phyloP scores from a whole-genome alignment of 2,329 filamentous ascomycete species.

The Talaromyces marneffei region DNA sequence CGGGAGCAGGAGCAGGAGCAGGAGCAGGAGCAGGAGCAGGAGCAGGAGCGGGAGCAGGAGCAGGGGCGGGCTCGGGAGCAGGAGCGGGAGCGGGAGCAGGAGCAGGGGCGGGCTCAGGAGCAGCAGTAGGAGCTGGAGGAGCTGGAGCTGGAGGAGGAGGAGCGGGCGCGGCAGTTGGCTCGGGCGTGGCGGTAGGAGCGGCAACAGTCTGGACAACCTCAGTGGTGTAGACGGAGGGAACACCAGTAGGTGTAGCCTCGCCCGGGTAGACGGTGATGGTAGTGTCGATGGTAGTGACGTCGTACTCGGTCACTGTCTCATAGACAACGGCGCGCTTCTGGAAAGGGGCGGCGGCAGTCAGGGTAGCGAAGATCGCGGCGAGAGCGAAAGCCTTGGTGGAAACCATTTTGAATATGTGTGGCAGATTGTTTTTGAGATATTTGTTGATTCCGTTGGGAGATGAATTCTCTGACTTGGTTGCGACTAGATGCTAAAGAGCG shows the following conservation, averaged over 20 bases:
- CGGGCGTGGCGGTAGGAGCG: conserved; percentile 14
- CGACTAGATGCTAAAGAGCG: conserved; percentile 4
- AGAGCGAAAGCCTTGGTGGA: conserved; percentile 34
- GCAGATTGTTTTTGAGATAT: background rate
- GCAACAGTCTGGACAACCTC: conserved; percentile 2
- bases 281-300: conserved; percentile 45
- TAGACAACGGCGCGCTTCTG: conserved; percentile 44
- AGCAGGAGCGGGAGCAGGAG: conserved; percentile 11
- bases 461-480: background rate
- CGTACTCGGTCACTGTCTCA: conserved; percentile 45
- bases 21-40: conserved; percentile 18
- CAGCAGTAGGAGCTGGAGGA: conserved; percentile 15
- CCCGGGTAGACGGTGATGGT: conserved; percentile 44
- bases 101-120: conserved; percentile 1
- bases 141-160: conserved; percentile 7
- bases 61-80: conserved; percentile 2
- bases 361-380: conserved; percentile 30
- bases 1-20: conserved; percentile 16
- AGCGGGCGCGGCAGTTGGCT: conserved; percentile 4
- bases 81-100: conserved; percentile 14
- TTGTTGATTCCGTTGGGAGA: background rate
- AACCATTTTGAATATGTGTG: conserved; percentile 26
- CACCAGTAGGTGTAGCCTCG: conserved; percentile 17
- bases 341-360: conserved; percentile 28
- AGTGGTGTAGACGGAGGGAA: conserved; percentile 13